These are phyloP conservation scores for Candida nemodendra DNA, from an alignment of 805 yeast genomes.

Conservation along the genomic window DNA sequence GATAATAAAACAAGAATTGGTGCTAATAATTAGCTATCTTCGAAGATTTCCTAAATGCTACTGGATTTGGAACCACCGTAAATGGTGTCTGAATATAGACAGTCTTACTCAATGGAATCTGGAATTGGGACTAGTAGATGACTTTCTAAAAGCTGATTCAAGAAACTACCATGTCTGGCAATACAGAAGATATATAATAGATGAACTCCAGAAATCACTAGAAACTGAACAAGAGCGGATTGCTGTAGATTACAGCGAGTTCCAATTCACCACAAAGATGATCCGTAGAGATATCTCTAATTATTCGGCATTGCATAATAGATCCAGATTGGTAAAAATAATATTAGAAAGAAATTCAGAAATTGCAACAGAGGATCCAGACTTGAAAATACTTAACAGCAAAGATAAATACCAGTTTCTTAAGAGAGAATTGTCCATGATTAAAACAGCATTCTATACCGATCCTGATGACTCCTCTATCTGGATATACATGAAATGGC, in stretches of 20 bases:
- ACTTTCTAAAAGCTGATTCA: constrained; percentile 66
- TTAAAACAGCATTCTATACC: constrained; percentile 83
- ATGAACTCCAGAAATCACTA: constrained; percentile 23
- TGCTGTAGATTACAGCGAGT: constrained; percentile 48
- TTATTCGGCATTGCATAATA: constrained; percentile 94
- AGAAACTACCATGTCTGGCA: constrained; percentile 97
- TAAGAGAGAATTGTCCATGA: constrained; percentile 57
- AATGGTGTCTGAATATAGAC: constrained; percentile 69
- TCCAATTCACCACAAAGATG: constrained; percentile 72
- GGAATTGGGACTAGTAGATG: constrained; percentile 70
- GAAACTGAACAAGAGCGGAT: constrained; percentile 9
- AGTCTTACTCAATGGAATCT: constrained; percentile 56
- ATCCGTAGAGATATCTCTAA: constrained; percentile 85
- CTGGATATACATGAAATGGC: constrained; percentile 89
- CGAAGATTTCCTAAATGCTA: constrained; percentile 81
- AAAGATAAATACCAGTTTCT: constrained; percentile 35
- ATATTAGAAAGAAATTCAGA: constrained; percentile 36
- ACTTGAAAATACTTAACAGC: constrained; percentile 17
- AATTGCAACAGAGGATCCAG: constrained; percentile 12
- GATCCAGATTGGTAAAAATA: constrained; percentile 65
- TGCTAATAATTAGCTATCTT: constrained; percentile 56
- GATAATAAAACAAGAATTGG: constrained; percentile 55
- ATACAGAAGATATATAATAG: constrained; percentile 73
- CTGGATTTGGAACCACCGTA: constrained; percentile 95
- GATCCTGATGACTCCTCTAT: constrained; percentile 94